Evolutionary conservation across 257 asterid genomes (phyloP), one percentile per base, ranked within the genome.

Genomic region (Solanum piurae): DNA sequence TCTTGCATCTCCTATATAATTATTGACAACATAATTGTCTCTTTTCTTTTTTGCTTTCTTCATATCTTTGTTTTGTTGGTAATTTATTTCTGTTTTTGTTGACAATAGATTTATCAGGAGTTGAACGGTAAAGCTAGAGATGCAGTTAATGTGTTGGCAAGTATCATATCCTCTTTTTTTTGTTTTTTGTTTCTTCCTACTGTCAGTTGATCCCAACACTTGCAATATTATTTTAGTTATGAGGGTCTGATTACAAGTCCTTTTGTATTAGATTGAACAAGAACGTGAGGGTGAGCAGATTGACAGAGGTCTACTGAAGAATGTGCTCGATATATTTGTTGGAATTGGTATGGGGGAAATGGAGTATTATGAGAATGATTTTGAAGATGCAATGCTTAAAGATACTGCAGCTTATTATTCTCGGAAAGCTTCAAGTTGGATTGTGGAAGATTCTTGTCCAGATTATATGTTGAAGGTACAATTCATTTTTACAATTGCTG

Each of bases 361-460:
- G 91, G 90, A 87, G 9, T 90, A 16, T 85, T 93, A 92, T 27
- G 88, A 76, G 27, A 82, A 82, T 55, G 94, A 92, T 86, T 92
- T 94, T 75, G 95, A 93, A 91, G 87, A 12, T 13, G 46, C 88
- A 10, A 27, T 93, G 89, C 94, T 92, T 44, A 66, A 75, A 6
- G 94, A 89, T n/a, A 90, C 95, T 23, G 88, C 92, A 58, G 79
- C 87, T 29, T 94, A 89, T 90, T 94, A 94, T 87, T 93, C 94
- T 83, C 64, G 92, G 33, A 93, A 94, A 87, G 93, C 95, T 7
- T 94, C 95, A 33, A 90, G 85, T 49, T 94, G 96, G 96, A 90
- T 92, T 9, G 87, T 86, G 62, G 89, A 92, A 20, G 93, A 94
- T 89, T 92, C 96, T 25, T 94, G 94, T 89, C 94, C 96, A 14